Percentiles rank a stretch among this genome's conserved stretches.
Evolutionary conservation across 2,329 filamentous ascomycete species (phyloP).

Genomic region (Dichotomopilus funicola): DNA sequence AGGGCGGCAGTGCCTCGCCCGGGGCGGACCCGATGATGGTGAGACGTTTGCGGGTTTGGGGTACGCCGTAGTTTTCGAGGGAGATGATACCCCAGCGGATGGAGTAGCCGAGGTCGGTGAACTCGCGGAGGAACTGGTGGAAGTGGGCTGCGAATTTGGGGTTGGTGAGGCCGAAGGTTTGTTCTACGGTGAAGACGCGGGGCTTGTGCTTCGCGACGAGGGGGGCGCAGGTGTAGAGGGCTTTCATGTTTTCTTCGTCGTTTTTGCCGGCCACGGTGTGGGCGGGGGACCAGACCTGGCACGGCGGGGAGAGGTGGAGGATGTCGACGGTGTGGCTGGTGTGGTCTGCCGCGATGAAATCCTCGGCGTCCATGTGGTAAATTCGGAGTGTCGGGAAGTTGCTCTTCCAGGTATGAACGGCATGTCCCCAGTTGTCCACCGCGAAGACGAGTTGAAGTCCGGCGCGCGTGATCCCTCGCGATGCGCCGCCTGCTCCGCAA

Average conservation of each 20-base stretch:
- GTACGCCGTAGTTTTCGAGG: slow-evolving; percentile 44
- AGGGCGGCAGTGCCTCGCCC: slow-evolving; percentile 61
- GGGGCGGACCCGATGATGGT: slow-evolving; percentile 57
- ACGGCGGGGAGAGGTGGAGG: slow-evolving; percentile 70
- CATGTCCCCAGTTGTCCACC: slow-evolving; percentile 55
- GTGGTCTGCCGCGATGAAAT: slow-evolving; percentile 38
- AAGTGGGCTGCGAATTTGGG: slow-evolving; percentile 51
- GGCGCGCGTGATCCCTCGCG: slow-evolving; percentile 51
- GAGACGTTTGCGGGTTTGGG: slow-evolving; percentile 44
- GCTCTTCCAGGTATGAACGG: slow-evolving; percentile 48
- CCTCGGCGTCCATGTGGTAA: slow-evolving; percentile 40
- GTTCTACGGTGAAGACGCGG: slow-evolving; percentile 68
- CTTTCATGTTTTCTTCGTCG: slow-evolving; percentile 62
- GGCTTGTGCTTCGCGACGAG: slow-evolving; percentile 55
- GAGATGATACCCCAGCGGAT: slow-evolving; percentile 60
- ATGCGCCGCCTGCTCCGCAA: slow-evolving; percentile 66
- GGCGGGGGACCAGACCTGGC: slow-evolving; percentile 67
- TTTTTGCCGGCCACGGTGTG: slow-evolving; percentile 55
- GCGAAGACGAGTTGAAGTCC: slow-evolving; percentile 56
- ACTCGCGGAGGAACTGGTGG: slow-evolving; percentile 52
- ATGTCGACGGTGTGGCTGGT: slow-evolving; percentile 51
- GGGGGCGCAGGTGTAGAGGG: slow-evolving; percentile 45
- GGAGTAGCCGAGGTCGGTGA: slow-evolving; percentile 61
- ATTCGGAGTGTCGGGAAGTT: slow-evolving; percentile 53
- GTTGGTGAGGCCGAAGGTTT: slow-evolving; percentile 63